Percentiles rank a stretch among this genome's conserved stretches.
Evolutionary conservation across 257 asterid genomes (phyloP).

Genomic region (Nicotiana obtusifolia): DNA sequence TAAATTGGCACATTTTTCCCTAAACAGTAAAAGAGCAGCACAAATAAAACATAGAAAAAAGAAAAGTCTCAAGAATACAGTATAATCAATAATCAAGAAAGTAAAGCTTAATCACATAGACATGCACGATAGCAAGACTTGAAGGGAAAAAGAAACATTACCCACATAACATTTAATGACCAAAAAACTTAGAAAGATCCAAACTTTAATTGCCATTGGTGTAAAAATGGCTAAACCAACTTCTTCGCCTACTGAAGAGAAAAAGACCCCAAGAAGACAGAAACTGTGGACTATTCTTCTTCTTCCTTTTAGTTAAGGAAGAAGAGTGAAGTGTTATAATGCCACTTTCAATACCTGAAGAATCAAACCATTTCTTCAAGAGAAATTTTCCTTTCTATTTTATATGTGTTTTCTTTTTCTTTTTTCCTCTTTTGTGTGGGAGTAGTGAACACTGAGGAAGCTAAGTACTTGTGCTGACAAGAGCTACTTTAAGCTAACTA

Average conservation of each 20-base stretch:
- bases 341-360: conserved; percentile 10
- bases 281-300: neutral
- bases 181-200: conserved; percentile 21
- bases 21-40: neutral
- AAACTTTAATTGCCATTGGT: neutral
- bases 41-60: neutral
- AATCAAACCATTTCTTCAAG: conserved; percentile 37
- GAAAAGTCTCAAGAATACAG: too few relatives aligned
- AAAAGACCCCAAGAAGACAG: too few relatives aligned
- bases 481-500: neutral
- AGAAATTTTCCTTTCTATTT: conserved; percentile 20
- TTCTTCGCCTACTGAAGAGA: neutral
- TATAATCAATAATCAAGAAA: neutral
- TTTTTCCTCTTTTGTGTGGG: conserved; percentile 14
- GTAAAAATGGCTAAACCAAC: neutral
- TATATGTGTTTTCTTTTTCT: neutral
- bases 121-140: neutral
- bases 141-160: conserved; percentile 9
- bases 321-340: neutral
- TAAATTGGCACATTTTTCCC: neutral
- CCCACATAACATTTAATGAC: conserved; percentile 24
- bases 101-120: neutral
- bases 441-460: conserved; percentile 23
- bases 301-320: neutral
- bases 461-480: conserved; percentile 21